A percentile compares a stretch with the other conserved stretches of the same genome.
These are phyloP conservation scores for Mortierella alpina DNA, from an alignment of 192 early-diverging fungal species.

Conservation along the genomic window DNA sequence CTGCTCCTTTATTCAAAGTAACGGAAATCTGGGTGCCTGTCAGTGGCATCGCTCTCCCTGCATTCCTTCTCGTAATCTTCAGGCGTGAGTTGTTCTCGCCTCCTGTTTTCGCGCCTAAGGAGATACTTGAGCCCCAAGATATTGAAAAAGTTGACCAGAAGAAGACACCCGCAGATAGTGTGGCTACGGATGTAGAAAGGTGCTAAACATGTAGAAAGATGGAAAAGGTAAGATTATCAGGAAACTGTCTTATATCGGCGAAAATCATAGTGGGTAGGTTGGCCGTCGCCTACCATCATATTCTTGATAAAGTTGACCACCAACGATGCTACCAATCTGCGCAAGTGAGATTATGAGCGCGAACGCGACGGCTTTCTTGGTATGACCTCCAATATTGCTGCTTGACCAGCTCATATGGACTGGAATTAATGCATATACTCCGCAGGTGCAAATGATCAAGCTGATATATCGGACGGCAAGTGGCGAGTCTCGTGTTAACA, in stretches of 20 bases:
- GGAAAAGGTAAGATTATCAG: not conserved
- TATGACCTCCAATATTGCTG: conserved; percentile 74
- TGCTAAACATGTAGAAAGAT: not conserved
- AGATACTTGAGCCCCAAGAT: conserved; percentile 62
- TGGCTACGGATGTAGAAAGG: conserved; percentile 51
- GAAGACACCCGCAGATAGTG: conserved; percentile 56
- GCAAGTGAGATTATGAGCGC: conserved; percentile 72
- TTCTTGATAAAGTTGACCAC: conserved; percentile 76
- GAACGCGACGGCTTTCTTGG: conserved; percentile 71
- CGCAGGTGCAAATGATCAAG: conserved; percentile 45
- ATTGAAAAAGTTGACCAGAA: conserved; percentile 57
- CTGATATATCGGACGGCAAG: conserved; percentile 47
- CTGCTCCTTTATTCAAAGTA: conserved; percentile 5
- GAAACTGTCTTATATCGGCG: not conserved
- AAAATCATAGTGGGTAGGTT: not conserved
- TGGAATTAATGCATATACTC: conserved; percentile 63
- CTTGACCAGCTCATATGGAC: conserved; percentile 68
- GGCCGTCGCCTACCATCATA: conserved; percentile 45
- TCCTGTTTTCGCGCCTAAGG: conserved; percentile 69
- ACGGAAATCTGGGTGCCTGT: conserved; percentile 12
- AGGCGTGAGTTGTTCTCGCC: conserved; percentile 58
- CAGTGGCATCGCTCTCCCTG: conserved; percentile 53
- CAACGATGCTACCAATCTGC: conserved; percentile 76
- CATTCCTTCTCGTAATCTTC: conserved; percentile 57
- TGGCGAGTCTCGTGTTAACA: conserved; percentile 29